Evolutionary conservation across 1,284 basidiomycete genomes (phyloP), one percentile per base, ranked within the genome.

Genomic region (Neotropicomus parvogracilis): DNA sequence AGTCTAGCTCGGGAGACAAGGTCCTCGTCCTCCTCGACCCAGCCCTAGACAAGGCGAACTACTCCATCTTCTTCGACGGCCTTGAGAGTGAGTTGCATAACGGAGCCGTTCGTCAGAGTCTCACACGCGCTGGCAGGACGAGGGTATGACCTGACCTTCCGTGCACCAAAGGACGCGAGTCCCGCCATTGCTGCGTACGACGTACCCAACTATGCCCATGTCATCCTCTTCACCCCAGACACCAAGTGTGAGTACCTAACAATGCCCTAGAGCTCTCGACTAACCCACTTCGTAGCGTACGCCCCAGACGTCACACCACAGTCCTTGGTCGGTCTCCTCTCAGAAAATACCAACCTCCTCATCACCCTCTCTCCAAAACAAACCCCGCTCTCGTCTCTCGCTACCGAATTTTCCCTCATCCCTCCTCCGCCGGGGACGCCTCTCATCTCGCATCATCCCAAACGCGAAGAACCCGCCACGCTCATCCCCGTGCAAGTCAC

Each of bases 11-110:
- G 2, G 91, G 91, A 10, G 79, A 90, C 65, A 83, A 83, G 33
- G 85, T 97, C 13, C 79, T 97, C 20, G 87, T 95, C 46, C 75
- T 95, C 12, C 75, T 93, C 39, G 91, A 95, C 61, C 79, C 83
- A 5, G 74, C 73, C 44, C 68, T 85, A 26, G 74, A 80, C 59
- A 72, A 69, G 60, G 77, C 79, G 44, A 77, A 87, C 56, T 95
- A 87, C 66, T 85, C 86, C 14, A 72, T 82, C 59, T 94, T 95
- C 78, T 94, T 91, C 69, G 70, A 75, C 48, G 85, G 83, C 16
- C 72, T 97, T 39, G 75, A 82, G 73, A 79, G 92, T 93, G 45
- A 46, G 69, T 63, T 40, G 29, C 35, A n/a, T n/a, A 21, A 19
- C 33, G 9, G 3, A 13, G 21, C 28, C 9, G 13, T 14, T 4